Conservation (phyloP, 2,329 filamentous ascomycete genomes). For the Exserohilum rostratum region DNA sequence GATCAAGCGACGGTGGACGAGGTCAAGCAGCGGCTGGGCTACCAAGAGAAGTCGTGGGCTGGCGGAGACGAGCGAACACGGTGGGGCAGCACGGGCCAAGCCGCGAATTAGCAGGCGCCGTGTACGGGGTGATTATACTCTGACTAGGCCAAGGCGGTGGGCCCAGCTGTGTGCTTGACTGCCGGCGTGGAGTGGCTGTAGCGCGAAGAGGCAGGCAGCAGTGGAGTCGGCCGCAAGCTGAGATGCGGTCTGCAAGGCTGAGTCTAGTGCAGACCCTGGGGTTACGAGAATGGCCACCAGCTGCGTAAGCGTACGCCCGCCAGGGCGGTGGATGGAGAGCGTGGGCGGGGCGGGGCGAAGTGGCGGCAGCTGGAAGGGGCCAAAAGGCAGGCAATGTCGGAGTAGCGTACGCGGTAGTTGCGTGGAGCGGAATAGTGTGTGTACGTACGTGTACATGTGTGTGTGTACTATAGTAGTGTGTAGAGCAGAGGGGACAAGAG, state of each 20-base stretch:
- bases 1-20: conserved; percentile 77
- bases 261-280: conserved; percentile 20
- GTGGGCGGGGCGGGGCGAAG: background rate
- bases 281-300: conserved; percentile 6
- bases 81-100: conserved; percentile 66
- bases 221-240: conserved; percentile 26
- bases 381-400: background rate
- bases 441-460: no score
- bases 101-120: conserved; percentile 17
- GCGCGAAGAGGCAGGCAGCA: conserved; percentile 19
- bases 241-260: conserved; percentile 25
- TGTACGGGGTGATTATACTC: background rate
- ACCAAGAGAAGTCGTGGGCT: conserved; percentile 82
- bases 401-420: background rate
- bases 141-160: no score
- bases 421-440: background rate
- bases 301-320: conserved; percentile 10
- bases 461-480: no score
- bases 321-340: background rate
- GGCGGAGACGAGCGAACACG: conserved; percentile 82
- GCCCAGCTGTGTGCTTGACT: background rate
- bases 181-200: conserved; percentile 6
- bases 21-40: conserved; percentile 86
- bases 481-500: no score
- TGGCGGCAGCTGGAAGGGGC: background rate